Conservation (phyloP, 257 asterid genomes). For the Ilex aquifolium region DNA sequence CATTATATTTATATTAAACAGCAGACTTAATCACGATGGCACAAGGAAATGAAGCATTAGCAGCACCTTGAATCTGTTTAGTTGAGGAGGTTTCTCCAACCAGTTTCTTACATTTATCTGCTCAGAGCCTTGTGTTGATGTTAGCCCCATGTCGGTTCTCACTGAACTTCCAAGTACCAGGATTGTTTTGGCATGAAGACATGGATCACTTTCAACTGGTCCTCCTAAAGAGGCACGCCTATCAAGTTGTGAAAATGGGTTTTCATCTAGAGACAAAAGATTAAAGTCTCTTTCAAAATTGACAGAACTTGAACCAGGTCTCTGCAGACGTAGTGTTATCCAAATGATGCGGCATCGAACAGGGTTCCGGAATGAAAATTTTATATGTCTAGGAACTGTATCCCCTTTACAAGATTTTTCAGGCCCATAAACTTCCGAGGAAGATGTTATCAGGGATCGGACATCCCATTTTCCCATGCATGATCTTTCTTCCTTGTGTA, state of each 20-base stretch:
- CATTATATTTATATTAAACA: background rate
- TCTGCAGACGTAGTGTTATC: constrained; percentile 77
- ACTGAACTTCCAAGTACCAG: constrained; percentile 63
- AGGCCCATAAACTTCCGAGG: constrained; percentile 79
- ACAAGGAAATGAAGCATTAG: constrained; percentile 3
- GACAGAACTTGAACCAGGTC: constrained; percentile 67
- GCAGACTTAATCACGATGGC: background rate
- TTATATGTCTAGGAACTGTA: constrained; percentile 75
- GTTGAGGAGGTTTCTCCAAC: constrained; percentile 75
- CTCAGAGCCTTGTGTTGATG: constrained; percentile 54
- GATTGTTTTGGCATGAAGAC: constrained; percentile 85
- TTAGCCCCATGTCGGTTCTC: constrained; percentile 43
- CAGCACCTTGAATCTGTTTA: constrained; percentile 87
- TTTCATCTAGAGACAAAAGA: constrained; percentile 81
- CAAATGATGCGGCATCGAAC: constrained; percentile 90
- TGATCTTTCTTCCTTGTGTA: constrained; percentile 74
- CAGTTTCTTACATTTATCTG: constrained; percentile 67
- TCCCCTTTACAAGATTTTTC: constrained; percentile 45
- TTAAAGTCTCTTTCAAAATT: constrained; percentile 59
- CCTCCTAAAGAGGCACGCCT: constrained; percentile 93
- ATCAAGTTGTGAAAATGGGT: constrained; percentile 58
- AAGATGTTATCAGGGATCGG: constrained; percentile 55
- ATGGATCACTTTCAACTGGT: constrained; percentile 63
- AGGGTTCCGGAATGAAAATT: constrained; percentile 66
- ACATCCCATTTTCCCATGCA: constrained; percentile 96